These are phyloP conservation scores for Aristolochia californica DNA, from an alignment of 164 flowering plant species.

Conservation along the genomic window DNA sequence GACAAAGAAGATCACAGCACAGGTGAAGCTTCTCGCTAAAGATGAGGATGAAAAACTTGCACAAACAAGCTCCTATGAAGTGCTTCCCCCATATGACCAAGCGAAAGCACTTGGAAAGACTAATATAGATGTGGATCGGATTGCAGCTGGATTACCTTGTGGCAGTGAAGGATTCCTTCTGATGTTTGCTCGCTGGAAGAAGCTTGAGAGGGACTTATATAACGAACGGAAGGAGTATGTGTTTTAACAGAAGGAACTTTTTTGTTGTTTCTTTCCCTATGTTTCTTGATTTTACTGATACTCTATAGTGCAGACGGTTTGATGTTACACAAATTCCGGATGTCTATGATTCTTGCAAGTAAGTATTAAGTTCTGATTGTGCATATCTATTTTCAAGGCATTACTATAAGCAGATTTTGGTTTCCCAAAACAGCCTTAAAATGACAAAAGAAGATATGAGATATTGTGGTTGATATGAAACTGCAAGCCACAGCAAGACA, in stretches of 20 bases:
- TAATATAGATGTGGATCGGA: conserved; percentile 82
- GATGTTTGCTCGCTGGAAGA: conserved; percentile 99
- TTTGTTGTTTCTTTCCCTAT: no score
- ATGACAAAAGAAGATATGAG: no score
- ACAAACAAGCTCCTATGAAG: conserved; percentile 51
- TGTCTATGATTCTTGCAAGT: conserved; percentile 99
- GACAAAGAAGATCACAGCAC: conserved; percentile 88
- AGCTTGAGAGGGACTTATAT: conserved; percentile 92
- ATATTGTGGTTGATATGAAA: no score
- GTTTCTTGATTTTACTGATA: no score
- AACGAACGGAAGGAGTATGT: conserved; percentile 94
- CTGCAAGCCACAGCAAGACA: no score
- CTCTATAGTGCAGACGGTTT: conserved; percentile 61
- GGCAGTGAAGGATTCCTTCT: conserved; percentile 98
- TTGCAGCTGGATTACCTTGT: conserved; percentile 98
- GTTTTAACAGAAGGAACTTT: neutral
- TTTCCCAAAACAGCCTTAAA: no score
- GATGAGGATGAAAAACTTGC: conserved; percentile 84
- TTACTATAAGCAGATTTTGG: no score
- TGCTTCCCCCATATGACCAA: conserved; percentile 89
- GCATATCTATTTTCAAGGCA: neutral
- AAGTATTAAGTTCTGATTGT: conserved; percentile 24
- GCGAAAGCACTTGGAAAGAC: conserved; percentile 97
- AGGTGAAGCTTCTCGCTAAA: conserved; percentile 78
- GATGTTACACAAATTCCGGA: conserved; percentile 98